Conservation (phyloP, 2,329 filamentous ascomycete species). For the Diaporthe australafricana region DNA sequence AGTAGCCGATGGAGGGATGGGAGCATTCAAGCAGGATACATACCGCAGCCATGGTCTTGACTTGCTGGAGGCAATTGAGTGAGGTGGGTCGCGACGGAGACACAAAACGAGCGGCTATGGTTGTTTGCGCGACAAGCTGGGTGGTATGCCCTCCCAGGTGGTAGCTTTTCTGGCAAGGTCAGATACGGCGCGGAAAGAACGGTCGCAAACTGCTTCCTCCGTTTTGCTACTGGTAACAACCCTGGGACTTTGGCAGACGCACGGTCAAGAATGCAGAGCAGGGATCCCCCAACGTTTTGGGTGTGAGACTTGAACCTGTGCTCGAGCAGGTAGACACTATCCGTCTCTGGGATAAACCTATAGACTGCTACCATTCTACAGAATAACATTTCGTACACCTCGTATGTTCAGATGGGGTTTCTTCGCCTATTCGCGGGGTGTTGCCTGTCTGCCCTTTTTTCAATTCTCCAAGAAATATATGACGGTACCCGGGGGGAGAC, state of each 20-base stretch:
- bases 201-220: slow-evolving; percentile 3
- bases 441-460: too few relatives aligned
- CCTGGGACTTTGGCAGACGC: neutral
- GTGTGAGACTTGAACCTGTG: too few relatives aligned
- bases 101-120: slow-evolving; percentile 16
- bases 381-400: too few relatives aligned
- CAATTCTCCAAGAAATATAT: too few relatives aligned
- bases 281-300: neutral
- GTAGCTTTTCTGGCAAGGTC: slow-evolving; percentile 24
- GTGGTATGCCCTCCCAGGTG: neutral
- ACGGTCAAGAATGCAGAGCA: neutral
- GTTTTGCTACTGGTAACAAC: slow-evolving; percentile 8
- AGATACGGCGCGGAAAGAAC: slow-evolving; percentile 18
- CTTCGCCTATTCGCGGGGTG: too few relatives aligned
- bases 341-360: too few relatives aligned
- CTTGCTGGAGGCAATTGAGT: slow-evolving; percentile 22
- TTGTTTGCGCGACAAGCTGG: slow-evolving; percentile 28
- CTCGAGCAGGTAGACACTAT: too few relatives aligned
- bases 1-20: slow-evolving; percentile 3
- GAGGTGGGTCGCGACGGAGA: slow-evolving; percentile 23
- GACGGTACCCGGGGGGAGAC: neutral
- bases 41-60: slow-evolving; percentile 37
- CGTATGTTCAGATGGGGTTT: too few relatives aligned
- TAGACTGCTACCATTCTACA: too few relatives aligned
- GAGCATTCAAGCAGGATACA: slow-evolving; percentile 26